Percentiles rank a stretch among this genome's conserved stretches.
phyloP scores from a whole-genome alignment of 1,284 basidiomycete genomes.

The Hypsizygus ulmarius region DNA sequence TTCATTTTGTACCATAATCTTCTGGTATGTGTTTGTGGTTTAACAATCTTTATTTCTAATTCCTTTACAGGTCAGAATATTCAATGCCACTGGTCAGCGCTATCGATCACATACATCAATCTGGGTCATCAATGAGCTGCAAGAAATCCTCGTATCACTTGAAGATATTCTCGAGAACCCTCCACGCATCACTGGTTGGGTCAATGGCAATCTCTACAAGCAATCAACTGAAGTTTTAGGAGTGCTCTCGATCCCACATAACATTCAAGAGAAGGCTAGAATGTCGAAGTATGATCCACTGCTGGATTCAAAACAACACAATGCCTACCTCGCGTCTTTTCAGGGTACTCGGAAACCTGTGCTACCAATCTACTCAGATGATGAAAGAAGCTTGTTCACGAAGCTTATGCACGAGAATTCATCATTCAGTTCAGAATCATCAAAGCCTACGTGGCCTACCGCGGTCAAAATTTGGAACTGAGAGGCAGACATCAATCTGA shows the following conservation, averaged over 20 bases:
- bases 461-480: no score
- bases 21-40: not conserved
- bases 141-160: constrained; percentile 1
- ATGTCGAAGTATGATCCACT: not conserved
- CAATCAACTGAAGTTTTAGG: no score
- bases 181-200: no score
- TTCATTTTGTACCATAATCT: not conserved
- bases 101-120: not conserved
- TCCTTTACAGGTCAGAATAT: not conserved
- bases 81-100: constrained; percentile 1
- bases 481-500: not conserved
- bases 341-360: not conserved
- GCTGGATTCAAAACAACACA: not conserved
- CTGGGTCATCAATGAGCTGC: constrained; percentile 5
- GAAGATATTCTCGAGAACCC: no score
- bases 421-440: not conserved
- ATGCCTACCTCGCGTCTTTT: not conserved
- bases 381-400: not conserved
- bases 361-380: not conserved
- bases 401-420: not conserved
- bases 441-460: no score
- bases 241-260: no score
- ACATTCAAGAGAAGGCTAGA: no score
- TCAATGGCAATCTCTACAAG: no score
- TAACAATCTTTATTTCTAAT: not conserved